Conservation (phyloP, 2,329 filamentous ascomycete species). For the Fusarium pilosicola region DNA sequence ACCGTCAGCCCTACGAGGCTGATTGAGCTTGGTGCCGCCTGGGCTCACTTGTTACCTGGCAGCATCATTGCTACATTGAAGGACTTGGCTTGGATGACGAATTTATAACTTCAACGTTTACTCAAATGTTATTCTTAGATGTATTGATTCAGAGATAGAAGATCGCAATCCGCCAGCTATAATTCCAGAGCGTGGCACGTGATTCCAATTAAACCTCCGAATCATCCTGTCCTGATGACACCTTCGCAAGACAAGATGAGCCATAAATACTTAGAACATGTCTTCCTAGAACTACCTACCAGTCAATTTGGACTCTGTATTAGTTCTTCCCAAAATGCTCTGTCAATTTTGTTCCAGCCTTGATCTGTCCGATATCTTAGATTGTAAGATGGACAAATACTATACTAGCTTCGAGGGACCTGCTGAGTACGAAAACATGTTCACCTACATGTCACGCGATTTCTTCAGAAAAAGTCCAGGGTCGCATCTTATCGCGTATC, state of each 20-base stretch:
- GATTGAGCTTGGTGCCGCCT: not conserved
- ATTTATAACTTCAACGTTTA: not conserved
- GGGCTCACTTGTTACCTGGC: not conserved
- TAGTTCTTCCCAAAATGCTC: not conserved
- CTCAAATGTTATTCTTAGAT: not conserved
- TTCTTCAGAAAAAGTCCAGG: fast-evolving
- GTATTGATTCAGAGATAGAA: no score
- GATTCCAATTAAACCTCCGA: not conserved
- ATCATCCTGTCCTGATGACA: no score
- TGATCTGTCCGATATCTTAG: not conserved
- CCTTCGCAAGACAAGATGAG: not conserved
- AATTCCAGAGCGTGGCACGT: not conserved
- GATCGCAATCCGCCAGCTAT: not conserved
- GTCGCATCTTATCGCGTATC: not conserved
- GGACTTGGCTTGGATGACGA: fast-evolving
- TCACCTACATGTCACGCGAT: not conserved
- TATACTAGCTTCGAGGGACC: not conserved
- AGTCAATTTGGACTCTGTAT: no score
- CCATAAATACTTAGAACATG: not conserved
- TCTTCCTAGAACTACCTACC: no score
- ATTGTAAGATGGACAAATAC: not conserved
- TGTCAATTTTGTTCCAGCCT: not conserved
- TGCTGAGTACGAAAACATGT: not conserved
- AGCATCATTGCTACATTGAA: fast-evolving
- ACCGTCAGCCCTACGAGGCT: constrained; percentile 8